Percentiles rank a stretch among this genome's conserved stretches.
phyloP scores from a whole-genome alignment of 768 basidiomycete species.

The Cystoderma amianthinum region DNA sequence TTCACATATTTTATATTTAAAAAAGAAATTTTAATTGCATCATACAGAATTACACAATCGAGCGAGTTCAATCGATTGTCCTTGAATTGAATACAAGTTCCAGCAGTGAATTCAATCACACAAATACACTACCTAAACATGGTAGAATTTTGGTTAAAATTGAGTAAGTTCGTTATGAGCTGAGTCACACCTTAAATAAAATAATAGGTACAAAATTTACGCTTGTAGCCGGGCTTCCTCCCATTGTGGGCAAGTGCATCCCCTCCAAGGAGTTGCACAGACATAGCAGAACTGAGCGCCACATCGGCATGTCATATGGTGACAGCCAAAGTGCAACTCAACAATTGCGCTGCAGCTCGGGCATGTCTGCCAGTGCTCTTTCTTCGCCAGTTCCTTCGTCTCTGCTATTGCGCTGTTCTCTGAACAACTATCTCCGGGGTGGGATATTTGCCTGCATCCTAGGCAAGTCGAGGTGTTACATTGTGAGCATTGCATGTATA shows the following conservation, averaged over 20 bases:
- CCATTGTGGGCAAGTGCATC: background rate
- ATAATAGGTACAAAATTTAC: background rate
- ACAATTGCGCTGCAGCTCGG: constrained; percentile 3
- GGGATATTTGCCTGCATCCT: constrained; percentile 1
- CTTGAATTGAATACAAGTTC: too few relatives aligned
- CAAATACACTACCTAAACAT: background rate
- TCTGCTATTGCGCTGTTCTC: background rate
- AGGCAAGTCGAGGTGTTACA: background rate
- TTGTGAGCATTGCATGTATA: background rate
- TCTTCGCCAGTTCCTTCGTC: background rate
- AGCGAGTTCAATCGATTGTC: too few relatives aligned
- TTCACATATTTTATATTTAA: background rate
- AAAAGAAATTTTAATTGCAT: too few relatives aligned
- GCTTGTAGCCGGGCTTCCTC: background rate
- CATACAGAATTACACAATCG: too few relatives aligned
- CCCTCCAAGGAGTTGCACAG: background rate
- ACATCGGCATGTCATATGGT: constrained; percentile 4
- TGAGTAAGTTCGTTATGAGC: background rate
- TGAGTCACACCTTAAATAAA: background rate
- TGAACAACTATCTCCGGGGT: constrained; percentile 1
- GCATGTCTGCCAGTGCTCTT: constrained; percentile 3
- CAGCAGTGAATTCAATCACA: too few relatives aligned
- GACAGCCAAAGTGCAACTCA: constrained; percentile 1
- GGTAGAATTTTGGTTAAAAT: background rate
- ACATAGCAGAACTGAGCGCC: constrained; percentile 3